Evolutionary conservation across 2,329 filamentous ascomycete species (phyloP), one percentile per base, ranked within the genome.

Genomic region (Myrmaecium sp.): DNA sequence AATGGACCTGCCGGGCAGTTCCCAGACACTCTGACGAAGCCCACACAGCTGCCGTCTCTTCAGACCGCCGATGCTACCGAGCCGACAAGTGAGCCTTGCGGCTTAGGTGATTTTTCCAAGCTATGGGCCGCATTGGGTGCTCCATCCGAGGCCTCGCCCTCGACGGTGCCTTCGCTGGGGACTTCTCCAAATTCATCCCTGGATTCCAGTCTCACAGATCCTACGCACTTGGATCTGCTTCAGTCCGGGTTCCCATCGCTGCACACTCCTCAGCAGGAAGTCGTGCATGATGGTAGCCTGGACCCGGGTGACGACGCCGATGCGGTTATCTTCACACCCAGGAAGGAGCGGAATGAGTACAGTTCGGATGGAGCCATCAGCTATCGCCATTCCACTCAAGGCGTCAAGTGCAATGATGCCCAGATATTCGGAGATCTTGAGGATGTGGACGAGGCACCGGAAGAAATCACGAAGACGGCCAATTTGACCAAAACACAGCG

Each of bases 71-170:
- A n/a, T n/a, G n/a, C n/a, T n/a, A n/a, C n/a, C n/a, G n/a, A n/a
- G n/a, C n/a, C n/a, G n/a, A n/a, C n/a, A n/a, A n/a, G n/a, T n/a
- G n/a, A n/a, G n/a, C n/a, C 20, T 8, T 6, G 40, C 26, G 38
- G 40, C 7, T 36, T 63, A 11, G 59, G 59, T n/a, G 51, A 57
- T 33, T 62, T 63, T 35, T 39, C 37, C 23, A 58, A 53, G 36
- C 38, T 63, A n/a, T 63, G 54, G 40, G 43, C 55, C 27, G 49
- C 47, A 19, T 37, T 62, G 12, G 57, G 56, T 17, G 43, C 52
- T 6, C 36, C 47, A 7, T 16, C 22, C 12, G 37, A 38, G 16
- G 30, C 29, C 6, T 39, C 36, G 7, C 23, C 33, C 10, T 33
- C 38, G 7, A 34, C 37, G n/a, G 13, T 41, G 10, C 21, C 23